Evolutionary conservation across 495 filamentous ascomycete genomes (phyloP).

Genomic region (Hyaloscypha bicolor): DNA sequence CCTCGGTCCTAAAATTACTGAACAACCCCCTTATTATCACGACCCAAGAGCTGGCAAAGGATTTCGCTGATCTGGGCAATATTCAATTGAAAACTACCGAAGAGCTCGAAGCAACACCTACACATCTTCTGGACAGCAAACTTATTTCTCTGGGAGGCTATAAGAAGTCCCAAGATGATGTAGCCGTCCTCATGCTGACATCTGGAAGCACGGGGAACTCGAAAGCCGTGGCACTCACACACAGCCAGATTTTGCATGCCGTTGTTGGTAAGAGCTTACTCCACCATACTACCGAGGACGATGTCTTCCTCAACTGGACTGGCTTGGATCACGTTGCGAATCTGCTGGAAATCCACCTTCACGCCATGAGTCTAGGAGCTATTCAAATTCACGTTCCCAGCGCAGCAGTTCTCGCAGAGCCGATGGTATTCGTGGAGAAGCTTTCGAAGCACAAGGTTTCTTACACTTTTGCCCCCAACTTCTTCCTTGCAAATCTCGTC

Average conservation of each 20-base stretch:
- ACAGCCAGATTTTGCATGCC: slow-evolving; percentile 49
- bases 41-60: slow-evolving; percentile 2
- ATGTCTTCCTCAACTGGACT: slow-evolving; percentile 53
- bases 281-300: slow-evolving; percentile 5
- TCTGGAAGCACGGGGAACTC: slow-evolving; percentile 58
- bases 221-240: slow-evolving; percentile 53
- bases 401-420: slow-evolving; percentile 44
- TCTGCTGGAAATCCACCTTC: slow-evolving; percentile 53
- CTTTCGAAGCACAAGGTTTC: slow-evolving; percentile 46
- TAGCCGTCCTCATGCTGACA: slow-evolving; percentile 54
- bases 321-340: slow-evolving; percentile 56
- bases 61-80: not conserved
- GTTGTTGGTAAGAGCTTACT: slow-evolving; percentile 43
- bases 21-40: slow-evolving; percentile 21
- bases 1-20: slow-evolving; percentile 20
- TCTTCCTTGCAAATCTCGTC: slow-evolving; percentile 45
- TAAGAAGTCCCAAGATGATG: slow-evolving; percentile 16
- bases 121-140: not conserved
- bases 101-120: not conserved
- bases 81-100: not conserved
- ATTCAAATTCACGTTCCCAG: slow-evolving; percentile 51
- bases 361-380: slow-evolving; percentile 39
- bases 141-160: not conserved
- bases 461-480: slow-evolving; percentile 57
- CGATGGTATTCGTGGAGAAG: slow-evolving; percentile 44